Conservation (phyloP, 805 yeast genomes). For the Wickerhamiella sorbophila region DNA sequence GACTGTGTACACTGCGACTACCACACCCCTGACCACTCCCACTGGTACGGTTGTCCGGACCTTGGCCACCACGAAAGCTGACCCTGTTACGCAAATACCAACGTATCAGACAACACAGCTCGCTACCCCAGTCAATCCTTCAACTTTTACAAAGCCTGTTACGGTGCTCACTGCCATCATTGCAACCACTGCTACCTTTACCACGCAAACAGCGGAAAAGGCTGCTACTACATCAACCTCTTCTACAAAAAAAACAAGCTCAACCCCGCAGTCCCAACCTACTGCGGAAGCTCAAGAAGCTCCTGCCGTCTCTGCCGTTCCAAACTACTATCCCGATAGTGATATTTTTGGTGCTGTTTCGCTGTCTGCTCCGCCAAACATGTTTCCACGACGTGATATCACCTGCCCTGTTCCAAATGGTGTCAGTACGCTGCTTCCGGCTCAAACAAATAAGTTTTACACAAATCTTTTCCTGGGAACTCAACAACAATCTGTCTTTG, state of each 20-base stretch:
- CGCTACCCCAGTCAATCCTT: slow-evolving; percentile 22
- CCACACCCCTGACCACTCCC: slow-evolving; percentile 23
- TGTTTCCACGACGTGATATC: slow-evolving; percentile 34
- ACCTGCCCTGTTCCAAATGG: slow-evolving; percentile 35
- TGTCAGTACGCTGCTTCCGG: slow-evolving; percentile 33
- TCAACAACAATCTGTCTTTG: slow-evolving; percentile 41
- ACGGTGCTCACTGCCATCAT: slow-evolving; percentile 5
- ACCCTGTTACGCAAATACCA: slow-evolving; percentile 24
- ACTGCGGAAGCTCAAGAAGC: slow-evolving; percentile 9
- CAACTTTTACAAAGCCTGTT: slow-evolving; percentile 19
- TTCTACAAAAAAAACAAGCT: slow-evolving; percentile 3
- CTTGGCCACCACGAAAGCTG: slow-evolving; percentile 19
- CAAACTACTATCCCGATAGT: slow-evolving; percentile 19
- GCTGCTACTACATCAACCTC: slow-evolving; percentile 4
- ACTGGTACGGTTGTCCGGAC: slow-evolving; percentile 22
- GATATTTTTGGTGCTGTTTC: slow-evolving; percentile 38
- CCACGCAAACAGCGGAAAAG: slow-evolving; percentile 4
- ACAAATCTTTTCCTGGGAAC: slow-evolving; percentile 45
- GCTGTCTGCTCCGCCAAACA: slow-evolving; percentile 32
- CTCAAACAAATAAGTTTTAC: slow-evolving; percentile 66
- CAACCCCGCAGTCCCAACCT: slow-evolving; percentile 7
- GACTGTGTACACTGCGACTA: slow-evolving; percentile 22
- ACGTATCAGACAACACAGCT: slow-evolving; percentile 22
- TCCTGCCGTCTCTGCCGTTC: slow-evolving; percentile 11
- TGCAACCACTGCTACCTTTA: neutral